phyloP scores from a whole-genome alignment of 2,329 filamentous ascomycete genomes.

The Mycogone perniciosa region DNA sequence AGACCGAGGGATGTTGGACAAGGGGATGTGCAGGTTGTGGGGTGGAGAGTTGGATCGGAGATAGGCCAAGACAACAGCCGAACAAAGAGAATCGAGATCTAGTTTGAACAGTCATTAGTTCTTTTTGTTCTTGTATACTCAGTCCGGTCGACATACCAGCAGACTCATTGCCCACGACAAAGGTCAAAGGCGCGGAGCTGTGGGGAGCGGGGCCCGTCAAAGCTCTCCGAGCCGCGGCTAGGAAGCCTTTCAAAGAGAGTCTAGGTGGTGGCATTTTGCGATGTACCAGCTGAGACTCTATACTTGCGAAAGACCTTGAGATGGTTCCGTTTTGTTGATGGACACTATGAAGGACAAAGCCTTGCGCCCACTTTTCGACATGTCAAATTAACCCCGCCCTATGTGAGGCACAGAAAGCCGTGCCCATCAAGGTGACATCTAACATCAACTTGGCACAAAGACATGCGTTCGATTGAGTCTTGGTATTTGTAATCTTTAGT shows the following conservation, averaged over 20 bases:
- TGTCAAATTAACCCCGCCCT: no score
- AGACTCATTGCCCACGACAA: constrained; percentile 63
- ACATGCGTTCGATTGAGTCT: no score
- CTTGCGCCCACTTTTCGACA: no score
- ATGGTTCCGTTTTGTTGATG: no score
- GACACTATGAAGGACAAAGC: no score
- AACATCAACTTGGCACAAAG: no score
- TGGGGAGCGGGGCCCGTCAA: constrained; percentile 39
- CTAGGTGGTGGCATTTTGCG: constrained; percentile 21
- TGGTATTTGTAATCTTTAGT: no score
- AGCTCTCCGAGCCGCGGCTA: constrained; percentile 43
- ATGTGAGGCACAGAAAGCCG: no score
- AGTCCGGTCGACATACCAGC: constrained; percentile 41
- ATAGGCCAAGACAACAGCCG: constrained; percentile 67
- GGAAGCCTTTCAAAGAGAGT: constrained; percentile 43
- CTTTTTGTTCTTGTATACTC: background rate
- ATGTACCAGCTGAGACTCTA: background rate
- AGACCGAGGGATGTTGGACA: constrained; percentile 62
- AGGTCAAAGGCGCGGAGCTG: constrained; percentile 44
- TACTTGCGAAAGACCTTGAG: no score
- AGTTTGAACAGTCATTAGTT: background rate
- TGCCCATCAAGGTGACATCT: no score
- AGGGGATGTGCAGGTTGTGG: constrained; percentile 58
- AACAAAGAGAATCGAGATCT: constrained; percentile 79
- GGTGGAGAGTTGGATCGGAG: constrained; percentile 55